phyloP scores from a whole-genome alignment of 2,329 filamentous ascomycete genomes.

The Neodidymelliopsis sp. region DNA sequence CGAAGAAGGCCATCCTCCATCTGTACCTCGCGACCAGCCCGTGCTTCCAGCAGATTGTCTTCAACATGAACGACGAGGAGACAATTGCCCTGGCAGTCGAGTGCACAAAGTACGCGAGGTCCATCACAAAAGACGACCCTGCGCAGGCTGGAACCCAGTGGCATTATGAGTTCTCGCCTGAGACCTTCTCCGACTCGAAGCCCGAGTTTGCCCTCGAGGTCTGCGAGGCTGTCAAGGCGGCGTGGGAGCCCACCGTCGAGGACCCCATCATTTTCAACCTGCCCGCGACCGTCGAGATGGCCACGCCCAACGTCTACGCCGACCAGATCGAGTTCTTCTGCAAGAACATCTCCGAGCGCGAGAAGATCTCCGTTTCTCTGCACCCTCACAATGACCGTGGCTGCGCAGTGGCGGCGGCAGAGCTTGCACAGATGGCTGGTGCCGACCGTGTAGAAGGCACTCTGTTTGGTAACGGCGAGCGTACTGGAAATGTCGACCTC shows the following conservation, averaged over 20 bases:
- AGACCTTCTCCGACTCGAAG: conserved; percentile 89
- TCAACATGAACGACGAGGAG: conserved; percentile 84
- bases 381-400: conserved; percentile 96
- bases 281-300: conserved; percentile 93
- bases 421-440: conserved; percentile 94
- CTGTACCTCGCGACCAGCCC: conserved; percentile 96
- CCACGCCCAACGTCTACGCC: conserved; percentile 93
- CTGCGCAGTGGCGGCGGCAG: conserved; percentile 86
- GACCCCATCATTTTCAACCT: conserved; percentile 95
- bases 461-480: conserved; percentile 92
- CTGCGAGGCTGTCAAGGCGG: conserved; percentile 91
- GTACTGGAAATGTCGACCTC: conserved; percentile 94
- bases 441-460: conserved; percentile 94
- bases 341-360: conserved; percentile 79
- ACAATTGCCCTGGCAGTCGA: conserved; percentile 81
- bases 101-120: conserved; percentile 85
- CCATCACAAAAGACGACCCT: conserved; percentile 84
- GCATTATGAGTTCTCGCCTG: conserved; percentile 84
- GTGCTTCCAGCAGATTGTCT: conserved; percentile 92
- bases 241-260: conserved; percentile 83
- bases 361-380: conserved; percentile 87
- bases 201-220: conserved; percentile 83
- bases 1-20: conserved; percentile 93
- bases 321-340: conserved; percentile 98
- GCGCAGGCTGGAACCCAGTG: conserved; percentile 66